Percentiles rank a stretch among this genome's conserved stretches.
Conservation (phyloP, 2,329 filamentous ascomycete species). For the Colletotrichum plurivorum region DNA sequence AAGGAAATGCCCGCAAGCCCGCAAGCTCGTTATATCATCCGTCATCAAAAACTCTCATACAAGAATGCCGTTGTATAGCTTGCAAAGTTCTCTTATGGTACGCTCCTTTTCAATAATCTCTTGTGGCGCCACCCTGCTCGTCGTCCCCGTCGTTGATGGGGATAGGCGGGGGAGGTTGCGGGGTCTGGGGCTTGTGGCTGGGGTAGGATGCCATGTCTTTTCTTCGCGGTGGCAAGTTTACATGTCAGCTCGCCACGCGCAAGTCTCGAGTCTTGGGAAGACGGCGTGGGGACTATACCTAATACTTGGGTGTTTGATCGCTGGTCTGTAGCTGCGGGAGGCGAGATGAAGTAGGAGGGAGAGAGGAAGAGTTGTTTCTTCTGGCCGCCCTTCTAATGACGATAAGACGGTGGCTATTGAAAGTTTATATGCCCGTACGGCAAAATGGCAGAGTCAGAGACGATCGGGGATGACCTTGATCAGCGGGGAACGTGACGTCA, state of each 20-base stretch:
- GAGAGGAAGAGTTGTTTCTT: constrained; percentile 12
- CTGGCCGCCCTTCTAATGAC: neutral
- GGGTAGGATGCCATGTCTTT: constrained; percentile 34
- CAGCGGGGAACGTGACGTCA: constrained; percentile 33
- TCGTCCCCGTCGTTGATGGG: constrained; percentile 41
- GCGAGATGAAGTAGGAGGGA: neutral
- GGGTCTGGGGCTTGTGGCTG: constrained; percentile 41
- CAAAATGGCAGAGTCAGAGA: constrained; percentile 14
- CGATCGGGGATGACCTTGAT: constrained; percentile 10
- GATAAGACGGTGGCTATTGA: neutral
- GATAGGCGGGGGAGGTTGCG: constrained; percentile 41
- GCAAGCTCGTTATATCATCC: too few relatives aligned
- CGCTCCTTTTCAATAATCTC: constrained; percentile 34
- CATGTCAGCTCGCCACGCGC: neutral
- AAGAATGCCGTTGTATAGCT: too few relatives aligned
- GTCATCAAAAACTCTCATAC: too few relatives aligned
- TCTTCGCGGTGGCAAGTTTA: neutral
- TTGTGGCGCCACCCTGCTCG: constrained; percentile 34
- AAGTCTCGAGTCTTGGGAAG: neutral
- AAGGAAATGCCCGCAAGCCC: too few relatives aligned
- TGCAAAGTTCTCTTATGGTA: too few relatives aligned
- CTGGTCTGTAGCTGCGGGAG: neutral
- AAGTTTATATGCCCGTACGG: constrained; percentile 21
- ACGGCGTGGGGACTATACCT: constrained; percentile 1
- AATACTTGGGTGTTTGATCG: constrained; percentile 6